phyloP scores from a whole-genome alignment of 2,329 filamentous ascomycete genomes.

The Hypoxylon sp. region DNA sequence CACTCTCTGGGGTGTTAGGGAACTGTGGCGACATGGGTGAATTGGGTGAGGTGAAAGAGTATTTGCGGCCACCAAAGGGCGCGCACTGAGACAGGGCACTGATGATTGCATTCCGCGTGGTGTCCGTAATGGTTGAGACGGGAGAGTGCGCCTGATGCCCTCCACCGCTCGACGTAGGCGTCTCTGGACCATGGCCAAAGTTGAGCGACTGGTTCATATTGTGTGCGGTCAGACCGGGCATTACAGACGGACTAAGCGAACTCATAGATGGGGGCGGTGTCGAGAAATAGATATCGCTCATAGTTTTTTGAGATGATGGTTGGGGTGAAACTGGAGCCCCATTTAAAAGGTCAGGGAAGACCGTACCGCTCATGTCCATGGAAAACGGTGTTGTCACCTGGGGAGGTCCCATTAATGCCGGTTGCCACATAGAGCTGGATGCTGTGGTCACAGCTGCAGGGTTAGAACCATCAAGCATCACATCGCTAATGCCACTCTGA shows the following conservation, averaged over 20 bases:
- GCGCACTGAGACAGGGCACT: constrained; percentile 71
- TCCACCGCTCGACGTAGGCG: constrained; percentile 78
- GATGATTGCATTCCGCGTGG: constrained; percentile 73
- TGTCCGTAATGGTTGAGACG: constrained; percentile 75
- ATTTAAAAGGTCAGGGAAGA: constrained; percentile 83
- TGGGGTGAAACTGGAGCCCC: constrained; percentile 83
- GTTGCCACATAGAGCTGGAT: constrained; percentile 76
- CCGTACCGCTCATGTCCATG: constrained; percentile 79
- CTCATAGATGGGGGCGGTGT: constrained; percentile 82
- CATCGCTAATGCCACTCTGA: constrained; percentile 90
- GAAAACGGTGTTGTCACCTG: constrained; percentile 78
- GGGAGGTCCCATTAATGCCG: constrained; percentile 77
- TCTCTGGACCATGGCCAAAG: constrained; percentile 77
- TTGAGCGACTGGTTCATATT: constrained; percentile 76
- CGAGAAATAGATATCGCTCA: constrained; percentile 82
- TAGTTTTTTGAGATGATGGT: constrained; percentile 77
- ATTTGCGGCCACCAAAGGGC: constrained; percentile 72
- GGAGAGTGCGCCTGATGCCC: constrained; percentile 72
- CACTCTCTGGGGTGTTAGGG: constrained; percentile 64
- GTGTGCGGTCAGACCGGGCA: constrained; percentile 74
- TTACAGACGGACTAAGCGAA: constrained; percentile 79
- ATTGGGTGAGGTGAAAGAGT: constrained; percentile 71
- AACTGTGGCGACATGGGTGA: constrained; percentile 69
- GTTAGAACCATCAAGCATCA: constrained; percentile 87
- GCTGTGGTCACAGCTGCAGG: constrained; percentile 69